A percentile compares a stretch with the other conserved stretches of the same genome.
These are phyloP conservation scores for Paraphoma chrysanthemicola DNA, from an alignment of 2,329 filamentous ascomycete species.

Conservation along the genomic window DNA sequence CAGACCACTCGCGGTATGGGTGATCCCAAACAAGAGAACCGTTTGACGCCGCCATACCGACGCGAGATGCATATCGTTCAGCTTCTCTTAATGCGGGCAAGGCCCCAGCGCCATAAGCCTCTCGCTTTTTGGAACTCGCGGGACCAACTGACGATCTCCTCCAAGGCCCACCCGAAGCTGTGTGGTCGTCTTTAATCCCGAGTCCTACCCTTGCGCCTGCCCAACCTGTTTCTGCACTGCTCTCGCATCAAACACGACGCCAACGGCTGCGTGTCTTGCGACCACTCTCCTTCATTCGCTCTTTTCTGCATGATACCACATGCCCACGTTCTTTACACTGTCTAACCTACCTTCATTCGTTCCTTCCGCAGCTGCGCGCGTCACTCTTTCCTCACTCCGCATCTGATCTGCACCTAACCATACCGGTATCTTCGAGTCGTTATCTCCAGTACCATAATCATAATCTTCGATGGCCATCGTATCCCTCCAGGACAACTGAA, in stretches of 20 bases:
- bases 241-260: slow-evolving; percentile 31
- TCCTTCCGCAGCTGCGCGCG: slow-evolving; percentile 16
- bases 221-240: slow-evolving; percentile 29
- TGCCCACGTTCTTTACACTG: slow-evolving; percentile 14
- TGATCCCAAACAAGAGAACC: slow-evolving; percentile 23
- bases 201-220: slow-evolving; percentile 25
- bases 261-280: slow-evolving; percentile 29
- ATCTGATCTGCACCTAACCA: slow-evolving; percentile 9
- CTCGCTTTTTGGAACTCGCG: slow-evolving; percentile 24
- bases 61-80: slow-evolving; percentile 16
- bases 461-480: background rate
- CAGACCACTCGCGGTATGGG: slow-evolving; percentile 30
- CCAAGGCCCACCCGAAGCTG: slow-evolving; percentile 22
- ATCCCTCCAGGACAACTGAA: slow-evolving; percentile 8
- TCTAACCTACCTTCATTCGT: slow-evolving; percentile 16
- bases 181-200: slow-evolving; percentile 24
- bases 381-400: slow-evolving; percentile 15
- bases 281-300: slow-evolving; percentile 32
- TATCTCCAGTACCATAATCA: background rate
- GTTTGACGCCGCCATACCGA: slow-evolving; percentile 35
- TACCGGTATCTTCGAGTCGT: slow-evolving; percentile 4
- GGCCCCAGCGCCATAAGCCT: slow-evolving; percentile 27
- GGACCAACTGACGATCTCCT: slow-evolving; percentile 33
- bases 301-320: slow-evolving; percentile 20
- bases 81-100: slow-evolving; percentile 18